Evolutionary conservation across 2,329 filamentous ascomycete species (phyloP).

Genomic region (Trichoderma sp.): DNA sequence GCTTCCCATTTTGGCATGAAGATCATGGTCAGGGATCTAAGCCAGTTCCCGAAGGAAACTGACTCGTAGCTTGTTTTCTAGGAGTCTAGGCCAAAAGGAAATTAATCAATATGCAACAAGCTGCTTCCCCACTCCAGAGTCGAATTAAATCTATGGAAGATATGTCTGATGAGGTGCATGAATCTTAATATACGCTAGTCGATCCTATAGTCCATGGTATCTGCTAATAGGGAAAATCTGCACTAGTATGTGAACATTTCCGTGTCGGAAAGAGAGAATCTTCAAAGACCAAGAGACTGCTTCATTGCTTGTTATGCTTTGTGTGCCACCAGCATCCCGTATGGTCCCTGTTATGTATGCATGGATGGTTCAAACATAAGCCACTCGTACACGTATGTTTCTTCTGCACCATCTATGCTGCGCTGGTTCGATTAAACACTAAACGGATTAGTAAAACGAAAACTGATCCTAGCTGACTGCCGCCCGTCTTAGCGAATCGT

Average conservation of each 20-base stretch:
- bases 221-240: neutral
- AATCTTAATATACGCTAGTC: neutral
- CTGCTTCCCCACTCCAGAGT: neutral
- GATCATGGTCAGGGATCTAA: neutral
- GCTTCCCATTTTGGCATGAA: neutral
- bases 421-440: neutral
- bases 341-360: neutral
- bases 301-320: neutral
- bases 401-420: neutral
- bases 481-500: neutral
- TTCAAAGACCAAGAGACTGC: neutral
- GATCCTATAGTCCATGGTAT: neutral
- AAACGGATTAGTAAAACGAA: neutral
- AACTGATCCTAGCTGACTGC: neutral
- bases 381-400: neutral
- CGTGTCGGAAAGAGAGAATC: neutral
- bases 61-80: conserved; percentile 1
- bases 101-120: conserved; percentile 2
- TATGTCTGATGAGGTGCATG: neutral
- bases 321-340: neutral
- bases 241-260: neutral
- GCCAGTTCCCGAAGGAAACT: neutral
- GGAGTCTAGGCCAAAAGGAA: neutral
- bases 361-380: no score
- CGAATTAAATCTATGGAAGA: neutral